These are phyloP conservation scores for Capsella rubella DNA, from an alignment of 441 rosid species.

Conservation along the genomic window DNA sequence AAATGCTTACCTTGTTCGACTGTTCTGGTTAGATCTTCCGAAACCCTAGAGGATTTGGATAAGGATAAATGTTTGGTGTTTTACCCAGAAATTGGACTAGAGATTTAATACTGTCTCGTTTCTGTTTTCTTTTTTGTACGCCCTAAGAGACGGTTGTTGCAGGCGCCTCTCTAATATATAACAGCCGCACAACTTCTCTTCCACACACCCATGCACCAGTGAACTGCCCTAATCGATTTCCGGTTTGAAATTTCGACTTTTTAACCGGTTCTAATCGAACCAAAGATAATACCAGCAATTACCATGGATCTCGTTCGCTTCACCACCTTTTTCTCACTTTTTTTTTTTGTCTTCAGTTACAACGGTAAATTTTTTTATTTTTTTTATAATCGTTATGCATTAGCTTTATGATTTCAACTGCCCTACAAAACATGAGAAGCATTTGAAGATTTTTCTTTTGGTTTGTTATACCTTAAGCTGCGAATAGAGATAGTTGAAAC, in stretches of 20 bases:
- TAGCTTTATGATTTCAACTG: no score
- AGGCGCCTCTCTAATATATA: constrained; percentile 42
- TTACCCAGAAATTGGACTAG: constrained; percentile 34
- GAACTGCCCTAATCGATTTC: constrained; percentile 57
- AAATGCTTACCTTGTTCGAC: constrained; percentile 33
- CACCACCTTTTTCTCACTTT: background rate
- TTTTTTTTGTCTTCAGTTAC: background rate
- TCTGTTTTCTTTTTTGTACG: constrained; percentile 45
- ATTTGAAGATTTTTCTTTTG: background rate
- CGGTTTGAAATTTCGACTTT: constrained; percentile 37
- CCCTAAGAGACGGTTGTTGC: constrained; percentile 48
- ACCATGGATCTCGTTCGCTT: background rate
- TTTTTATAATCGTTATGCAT: background rate
- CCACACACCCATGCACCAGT: constrained; percentile 34
- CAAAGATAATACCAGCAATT: background rate
- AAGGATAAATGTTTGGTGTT: constrained; percentile 14
- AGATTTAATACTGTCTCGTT: constrained; percentile 65
- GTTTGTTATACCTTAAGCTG: background rate
- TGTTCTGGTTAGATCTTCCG: constrained; percentile 33
- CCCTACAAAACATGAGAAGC: background rate
- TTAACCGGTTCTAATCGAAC: constrained; percentile 30
- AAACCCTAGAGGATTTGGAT: constrained; percentile 37
- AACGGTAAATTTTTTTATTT: background rate
- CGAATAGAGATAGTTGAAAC: background rate
- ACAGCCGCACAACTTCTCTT: constrained; percentile 42